Percentiles rank a stretch among this genome's conserved stretches.
Conservation (phyloP, 257 asterid species). For the Paraleonurus japonicus region DNA sequence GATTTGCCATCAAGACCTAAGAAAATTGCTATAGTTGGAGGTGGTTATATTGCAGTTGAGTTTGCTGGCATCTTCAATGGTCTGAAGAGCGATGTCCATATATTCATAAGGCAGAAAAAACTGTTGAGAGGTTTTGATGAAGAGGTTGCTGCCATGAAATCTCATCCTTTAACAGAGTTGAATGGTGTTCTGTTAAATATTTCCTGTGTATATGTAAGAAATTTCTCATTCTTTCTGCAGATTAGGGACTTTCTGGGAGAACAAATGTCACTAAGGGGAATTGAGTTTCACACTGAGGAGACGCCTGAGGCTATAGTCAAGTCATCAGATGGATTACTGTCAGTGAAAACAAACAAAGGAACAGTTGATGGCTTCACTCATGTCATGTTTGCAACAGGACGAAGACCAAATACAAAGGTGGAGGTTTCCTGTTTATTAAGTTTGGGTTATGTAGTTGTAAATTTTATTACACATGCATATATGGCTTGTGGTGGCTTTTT, state of each 20-base stretch:
- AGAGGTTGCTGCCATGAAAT: constrained; percentile 49
- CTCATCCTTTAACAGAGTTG: constrained; percentile 10
- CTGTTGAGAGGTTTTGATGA: constrained; percentile 95
- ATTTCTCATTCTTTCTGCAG: constrained; percentile 45
- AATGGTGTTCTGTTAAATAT: constrained; percentile 12
- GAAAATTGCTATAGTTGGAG: constrained; percentile 93
- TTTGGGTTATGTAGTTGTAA: background rate
- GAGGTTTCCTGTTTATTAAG: constrained; percentile 6
- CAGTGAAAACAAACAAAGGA: constrained; percentile 86
- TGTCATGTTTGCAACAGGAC: constrained; percentile 96
- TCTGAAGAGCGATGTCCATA: constrained; percentile 77
- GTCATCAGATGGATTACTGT: constrained; percentile 75
- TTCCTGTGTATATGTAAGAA: constrained; percentile 13
- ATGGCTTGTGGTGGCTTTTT: background rate
- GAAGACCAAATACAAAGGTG: constrained; percentile 83
- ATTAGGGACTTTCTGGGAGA: constrained; percentile 89
- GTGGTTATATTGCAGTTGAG: constrained; percentile 98
- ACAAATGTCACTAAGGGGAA: constrained; percentile 85
- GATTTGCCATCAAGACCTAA: constrained; percentile 83
- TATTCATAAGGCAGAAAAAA: constrained; percentile 89
- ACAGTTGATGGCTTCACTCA: constrained; percentile 85
- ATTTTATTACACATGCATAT: background rate
- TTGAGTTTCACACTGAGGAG: constrained; percentile 86
- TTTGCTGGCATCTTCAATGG: constrained; percentile 99
- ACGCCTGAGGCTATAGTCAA: constrained; percentile 74